Base-by-base conservation (phyloP, 225 moss, liverwort and hornwort species). In the Physcomitrium patens region DNA sequence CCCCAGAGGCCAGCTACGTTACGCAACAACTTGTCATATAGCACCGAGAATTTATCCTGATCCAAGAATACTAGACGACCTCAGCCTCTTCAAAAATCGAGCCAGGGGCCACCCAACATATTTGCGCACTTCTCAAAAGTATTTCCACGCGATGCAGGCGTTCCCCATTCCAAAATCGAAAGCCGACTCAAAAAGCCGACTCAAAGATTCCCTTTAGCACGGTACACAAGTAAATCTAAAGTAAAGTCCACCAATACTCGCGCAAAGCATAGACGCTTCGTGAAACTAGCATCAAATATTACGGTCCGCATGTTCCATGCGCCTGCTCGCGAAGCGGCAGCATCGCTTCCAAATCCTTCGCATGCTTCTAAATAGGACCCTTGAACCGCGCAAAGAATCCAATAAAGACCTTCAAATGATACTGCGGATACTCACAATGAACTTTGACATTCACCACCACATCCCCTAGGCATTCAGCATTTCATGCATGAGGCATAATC, bases 151-250 rank as follows among this genome's bases (percentile, higher is more conserved):
- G 46, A 37, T 44, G 27, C 1, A 56, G 3, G 37, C 60, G 43
- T 28, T 23, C 14, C 1, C 12, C 42, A 10, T 43, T 64, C 53
- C 1, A 48, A n/a, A 50, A 67, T 37, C 68, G 57, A 47, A 7
- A 18, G 16, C 68, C 24, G 23, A 54, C 44, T 63, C 48, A 12
- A 69, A 19, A 7, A 18, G 16, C 68, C 24, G 23, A 54, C 44
- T 63, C 48, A 12, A 69, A 19, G 65, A 69, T 65, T 74, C 74
- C 56, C 59, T 60, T n/a, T 1, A 27, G 53, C 19, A 67, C 3
- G 22, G 51, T 27, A 7, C 4, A 37, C 31, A 37, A 1, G 5
- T 7, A 37, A 37, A 37, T 2, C 31, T 7, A 37, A 45, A 28
- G 58, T 7, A 2, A 10, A 49, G 12, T 59, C 27, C 9, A 23